Conservation (phyloP, 495 filamentous ascomycete genomes). For the Penicillium manginii region DNA sequence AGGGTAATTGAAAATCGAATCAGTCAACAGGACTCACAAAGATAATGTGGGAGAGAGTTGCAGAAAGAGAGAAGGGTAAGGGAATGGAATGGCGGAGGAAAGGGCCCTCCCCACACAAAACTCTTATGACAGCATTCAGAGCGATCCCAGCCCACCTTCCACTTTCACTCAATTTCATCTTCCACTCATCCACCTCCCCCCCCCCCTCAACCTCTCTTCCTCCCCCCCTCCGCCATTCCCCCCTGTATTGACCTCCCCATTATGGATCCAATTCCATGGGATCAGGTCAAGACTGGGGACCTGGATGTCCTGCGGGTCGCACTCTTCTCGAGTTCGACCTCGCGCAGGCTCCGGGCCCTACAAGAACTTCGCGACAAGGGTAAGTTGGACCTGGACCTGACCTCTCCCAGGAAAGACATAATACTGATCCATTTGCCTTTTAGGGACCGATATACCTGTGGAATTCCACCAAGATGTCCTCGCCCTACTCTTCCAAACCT, state of each 20-base stretch:
- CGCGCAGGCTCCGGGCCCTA: slow-evolving; percentile 51
- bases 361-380: slow-evolving; percentile 54
- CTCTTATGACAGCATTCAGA: slow-evolving; percentile 53
- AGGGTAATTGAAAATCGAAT: neutral
- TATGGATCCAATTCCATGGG: slow-evolving; percentile 56
- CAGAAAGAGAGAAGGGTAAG: neutral
- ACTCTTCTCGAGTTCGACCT: slow-evolving; percentile 53
- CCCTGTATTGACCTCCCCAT: slow-evolving; percentile 39
- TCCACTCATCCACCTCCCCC: neutral
- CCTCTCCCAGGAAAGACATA: neutral
- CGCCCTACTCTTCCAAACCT: slow-evolving; percentile 77
- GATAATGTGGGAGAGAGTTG: neutral
- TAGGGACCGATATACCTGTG: slow-evolving; percentile 41
- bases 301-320: slow-evolving; percentile 49
- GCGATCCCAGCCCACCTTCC: slow-evolving; percentile 32
- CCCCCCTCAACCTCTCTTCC: neutral
- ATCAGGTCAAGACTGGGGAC: slow-evolving; percentile 52
- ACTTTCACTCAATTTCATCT: slow-evolving; percentile 17
- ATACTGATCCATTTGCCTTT: slow-evolving; percentile 14
- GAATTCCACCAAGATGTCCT: slow-evolving; percentile 53
- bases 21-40: neutral
- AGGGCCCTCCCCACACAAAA: slow-evolving; percentile 39
- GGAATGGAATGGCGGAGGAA: slow-evolving; percentile 1
- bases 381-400: slow-evolving; percentile 22
- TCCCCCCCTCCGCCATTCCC: slow-evolving; percentile 24